Conservation (phyloP, 1,284 basidiomycete species). For the Sphaerobolus stellatus region DNA sequence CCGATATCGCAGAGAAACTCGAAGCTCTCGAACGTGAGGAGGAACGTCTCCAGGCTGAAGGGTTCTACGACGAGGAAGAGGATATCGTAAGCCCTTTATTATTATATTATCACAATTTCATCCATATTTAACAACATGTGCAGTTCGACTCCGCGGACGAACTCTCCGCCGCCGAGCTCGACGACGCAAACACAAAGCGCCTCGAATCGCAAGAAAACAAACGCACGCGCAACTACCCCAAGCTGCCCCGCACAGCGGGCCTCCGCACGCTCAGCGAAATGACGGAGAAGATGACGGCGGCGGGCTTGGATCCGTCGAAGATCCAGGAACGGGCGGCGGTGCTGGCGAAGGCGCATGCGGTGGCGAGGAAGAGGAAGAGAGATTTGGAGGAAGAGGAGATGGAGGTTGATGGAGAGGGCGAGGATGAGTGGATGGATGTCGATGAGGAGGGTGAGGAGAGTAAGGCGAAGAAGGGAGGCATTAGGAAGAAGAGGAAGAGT, state of each 20-base stretch:
- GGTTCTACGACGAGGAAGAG: conserved; percentile 90
- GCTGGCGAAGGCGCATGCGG: conserved; percentile 74
- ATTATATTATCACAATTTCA: neutral
- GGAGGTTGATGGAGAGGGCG: conserved; percentile 50
- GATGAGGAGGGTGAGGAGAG: conserved; percentile 47
- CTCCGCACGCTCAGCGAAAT: conserved; percentile 88
- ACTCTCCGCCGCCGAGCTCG: conserved; percentile 70
- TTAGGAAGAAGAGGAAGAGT: conserved; percentile 60
- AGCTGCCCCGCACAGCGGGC: conserved; percentile 84
- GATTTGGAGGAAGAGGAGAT: conserved; percentile 51
- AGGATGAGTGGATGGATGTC: conserved; percentile 40
- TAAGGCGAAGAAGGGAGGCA: conserved; percentile 53
- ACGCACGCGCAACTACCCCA: conserved; percentile 85
- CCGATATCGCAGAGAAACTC: conserved; percentile 96
- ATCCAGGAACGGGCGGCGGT: conserved; percentile 87
- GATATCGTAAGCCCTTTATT: conserved; percentile 61
- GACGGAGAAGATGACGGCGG: conserved; percentile 76
- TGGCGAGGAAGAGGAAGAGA: conserved; percentile 68
- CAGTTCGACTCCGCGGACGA: conserved; percentile 93
- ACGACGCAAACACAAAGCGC: conserved; percentile 71
- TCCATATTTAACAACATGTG: conserved; percentile 2
- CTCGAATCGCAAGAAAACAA: conserved; percentile 77
- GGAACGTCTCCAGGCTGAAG: conserved; percentile 89
- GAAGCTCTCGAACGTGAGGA: conserved; percentile 98
- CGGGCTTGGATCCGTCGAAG: conserved; percentile 86